Percentiles rank a stretch among this genome's conserved stretches.
Evolutionary conservation across 1,139 yeast genomes (phyloP).

Genomic region (Pichia sp.): DNA sequence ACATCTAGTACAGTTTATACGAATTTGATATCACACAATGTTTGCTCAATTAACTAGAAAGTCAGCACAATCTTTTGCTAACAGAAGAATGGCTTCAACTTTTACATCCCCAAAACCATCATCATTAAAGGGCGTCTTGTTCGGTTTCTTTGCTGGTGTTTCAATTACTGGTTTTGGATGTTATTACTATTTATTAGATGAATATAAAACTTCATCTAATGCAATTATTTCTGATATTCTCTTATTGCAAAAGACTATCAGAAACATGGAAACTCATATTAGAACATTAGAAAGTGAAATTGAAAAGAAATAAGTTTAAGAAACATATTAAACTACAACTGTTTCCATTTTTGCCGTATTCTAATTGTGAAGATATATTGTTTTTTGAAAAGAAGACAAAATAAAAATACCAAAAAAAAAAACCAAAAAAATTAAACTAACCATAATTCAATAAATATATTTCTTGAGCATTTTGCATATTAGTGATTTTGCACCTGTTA

Average conservation of each 20-base stretch:
- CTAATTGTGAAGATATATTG: too few species aligned
- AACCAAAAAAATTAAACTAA: too few species aligned
- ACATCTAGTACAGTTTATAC: too few species aligned
- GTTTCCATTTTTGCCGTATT: too few species aligned
- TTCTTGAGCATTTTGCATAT: too few species aligned
- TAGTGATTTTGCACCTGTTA: too few species aligned
- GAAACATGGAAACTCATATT: slow-evolving; percentile 61
- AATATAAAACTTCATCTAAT: slow-evolving; percentile 65
- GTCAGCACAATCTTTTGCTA: slow-evolving; percentile 9
- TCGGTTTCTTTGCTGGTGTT: slow-evolving; percentile 76
- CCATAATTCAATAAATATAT: too few species aligned
- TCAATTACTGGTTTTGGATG: slow-evolving; percentile 69
- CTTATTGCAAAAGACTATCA: slow-evolving; percentile 60
- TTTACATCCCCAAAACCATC: slow-evolving; percentile 19
- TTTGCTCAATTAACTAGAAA: slow-evolving; percentile 17
- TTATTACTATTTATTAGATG: slow-evolving; percentile 72
- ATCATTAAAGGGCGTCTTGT: slow-evolving; percentile 55
- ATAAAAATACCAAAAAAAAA: too few species aligned
- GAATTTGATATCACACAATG: slow-evolving; percentile 8
- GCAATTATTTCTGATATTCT: slow-evolving; percentile 72
- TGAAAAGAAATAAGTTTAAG: slow-evolving; percentile 9
- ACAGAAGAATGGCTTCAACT: slow-evolving; percentile 22
- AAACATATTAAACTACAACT: too few species aligned
- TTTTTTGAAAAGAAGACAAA: too few species aligned
- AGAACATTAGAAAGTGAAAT: slow-evolving; percentile 20